Percentiles rank a stretch among this genome's conserved stretches.
These are phyloP conservation scores for Rugonectria rugulosa DNA, from an alignment of 2,329 filamentous ascomycete species.

Conservation along the genomic window DNA sequence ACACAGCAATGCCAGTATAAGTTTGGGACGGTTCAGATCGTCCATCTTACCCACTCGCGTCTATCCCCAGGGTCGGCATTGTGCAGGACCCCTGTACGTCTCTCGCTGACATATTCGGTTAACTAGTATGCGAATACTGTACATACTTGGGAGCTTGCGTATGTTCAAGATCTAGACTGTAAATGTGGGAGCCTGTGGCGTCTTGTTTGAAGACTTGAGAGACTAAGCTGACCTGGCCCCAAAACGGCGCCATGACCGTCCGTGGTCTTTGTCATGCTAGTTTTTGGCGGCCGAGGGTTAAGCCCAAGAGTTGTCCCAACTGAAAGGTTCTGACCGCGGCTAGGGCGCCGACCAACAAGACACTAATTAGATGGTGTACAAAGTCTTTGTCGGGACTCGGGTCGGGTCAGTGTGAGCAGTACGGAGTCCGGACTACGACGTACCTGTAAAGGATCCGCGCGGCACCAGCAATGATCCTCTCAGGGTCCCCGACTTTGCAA, in stretches of 20 bases:
- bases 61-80: too few relatives aligned
- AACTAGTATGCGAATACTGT: too few relatives aligned
- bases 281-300: not conserved
- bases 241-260: slow-evolving; percentile 6
- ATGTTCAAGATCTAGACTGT: too few relatives aligned
- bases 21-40: too few relatives aligned
- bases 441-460: too few relatives aligned
- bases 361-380: not conserved
- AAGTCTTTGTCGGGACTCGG: slow-evolving; percentile 9
- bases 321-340: not conserved
- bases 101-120: too few relatives aligned
- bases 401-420: slow-evolving; percentile 8
- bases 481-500: slow-evolving; percentile 4
- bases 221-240: not conserved
- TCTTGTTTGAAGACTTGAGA: slow-evolving; percentile 14
- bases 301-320: not conserved
- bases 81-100: too few relatives aligned
- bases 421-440: too few relatives aligned
- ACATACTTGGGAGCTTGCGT: too few relatives aligned
- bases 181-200: not conserved
- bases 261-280: slow-evolving; percentile 4
- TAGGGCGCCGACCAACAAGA: slow-evolving; percentile 1
- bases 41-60: too few relatives aligned
- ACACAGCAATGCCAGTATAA: too few relatives aligned
- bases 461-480: slow-evolving; percentile 8